Evolutionary conservation across 495 filamentous ascomycete species (phyloP).

Genomic region (Talaromyces wortmannii): DNA sequence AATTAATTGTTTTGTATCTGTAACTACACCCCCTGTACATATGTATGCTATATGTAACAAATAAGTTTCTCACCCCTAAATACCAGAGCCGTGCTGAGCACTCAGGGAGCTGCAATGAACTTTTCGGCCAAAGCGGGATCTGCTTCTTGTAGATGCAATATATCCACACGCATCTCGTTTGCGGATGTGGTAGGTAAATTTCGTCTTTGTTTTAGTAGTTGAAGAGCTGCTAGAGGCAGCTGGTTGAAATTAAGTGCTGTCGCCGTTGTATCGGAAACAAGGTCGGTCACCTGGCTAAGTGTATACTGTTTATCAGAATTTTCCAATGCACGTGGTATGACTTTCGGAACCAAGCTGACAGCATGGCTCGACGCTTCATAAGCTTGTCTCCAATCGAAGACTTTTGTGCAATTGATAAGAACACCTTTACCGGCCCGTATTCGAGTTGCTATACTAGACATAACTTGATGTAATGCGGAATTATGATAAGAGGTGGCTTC

Average conservation of each 20-base stretch:
- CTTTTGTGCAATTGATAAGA: background rate
- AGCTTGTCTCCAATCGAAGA: background rate
- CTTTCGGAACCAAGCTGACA: background rate
- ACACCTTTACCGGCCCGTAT: background rate
- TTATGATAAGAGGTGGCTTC: background rate
- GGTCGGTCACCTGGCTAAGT: constrained; percentile 8
- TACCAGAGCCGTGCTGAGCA: no score
- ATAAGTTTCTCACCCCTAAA: no score
- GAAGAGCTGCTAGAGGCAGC: constrained; percentile 4
- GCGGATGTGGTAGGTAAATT: constrained; percentile 7
- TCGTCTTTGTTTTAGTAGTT: constrained; percentile 13
- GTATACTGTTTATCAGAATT: constrained; percentile 15
- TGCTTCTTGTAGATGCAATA: background rate
- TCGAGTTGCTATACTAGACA: background rate
- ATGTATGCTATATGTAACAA: no score
- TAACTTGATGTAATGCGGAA: background rate
- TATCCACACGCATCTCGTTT: constrained; percentile 3
- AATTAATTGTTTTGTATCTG: no score
- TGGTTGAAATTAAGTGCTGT: constrained; percentile 10
- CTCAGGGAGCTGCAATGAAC: no score
- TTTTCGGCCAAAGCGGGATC: background rate
- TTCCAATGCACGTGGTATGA: constrained; percentile 6
- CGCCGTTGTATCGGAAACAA: constrained; percentile 14
- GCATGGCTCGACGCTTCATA: background rate
- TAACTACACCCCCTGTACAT: no score